Percentiles rank a stretch among this genome's conserved stretches.
Conservation (phyloP, 306 rosid genomes). For the Citrullus mucosospermus region DNA sequence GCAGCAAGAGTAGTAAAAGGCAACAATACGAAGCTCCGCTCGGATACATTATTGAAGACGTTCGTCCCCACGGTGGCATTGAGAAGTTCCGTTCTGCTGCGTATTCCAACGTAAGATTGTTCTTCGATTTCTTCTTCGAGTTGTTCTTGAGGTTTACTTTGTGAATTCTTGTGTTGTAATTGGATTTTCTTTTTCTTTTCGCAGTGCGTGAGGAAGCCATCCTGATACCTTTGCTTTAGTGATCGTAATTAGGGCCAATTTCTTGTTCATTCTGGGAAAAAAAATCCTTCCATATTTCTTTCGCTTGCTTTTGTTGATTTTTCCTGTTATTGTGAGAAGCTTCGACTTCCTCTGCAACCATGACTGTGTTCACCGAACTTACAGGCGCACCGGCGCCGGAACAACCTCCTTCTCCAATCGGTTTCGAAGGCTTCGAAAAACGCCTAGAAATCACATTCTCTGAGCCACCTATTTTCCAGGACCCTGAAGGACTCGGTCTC, state of each 20-base stretch:
- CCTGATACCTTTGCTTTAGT: constrained; percentile 15
- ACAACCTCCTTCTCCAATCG: constrained; percentile 23
- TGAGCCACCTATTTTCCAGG: constrained; percentile 21
- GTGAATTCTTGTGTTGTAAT: neutral
- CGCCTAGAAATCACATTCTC: constrained; percentile 37
- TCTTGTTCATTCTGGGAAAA: neutral
- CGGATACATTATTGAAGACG: constrained; percentile 55
- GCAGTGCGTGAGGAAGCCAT: constrained; percentile 55
- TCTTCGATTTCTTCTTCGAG: neutral
- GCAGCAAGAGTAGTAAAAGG: constrained; percentile 15
- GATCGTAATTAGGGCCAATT: neutral
- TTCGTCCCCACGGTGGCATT: constrained; percentile 62
- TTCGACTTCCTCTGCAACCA: constrained; percentile 2
- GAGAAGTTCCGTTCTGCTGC: constrained; percentile 51
- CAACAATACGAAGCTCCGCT: constrained; percentile 45
- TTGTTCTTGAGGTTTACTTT: neutral
- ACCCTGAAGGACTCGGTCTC: constrained; percentile 31
- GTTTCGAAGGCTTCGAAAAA: constrained; percentile 61
- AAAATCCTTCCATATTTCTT: neutral
- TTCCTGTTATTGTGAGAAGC: neutral
- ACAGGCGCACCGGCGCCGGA: neutral
- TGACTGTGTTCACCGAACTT: neutral
- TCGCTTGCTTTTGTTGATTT: neutral
- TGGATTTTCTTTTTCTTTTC: neutral
- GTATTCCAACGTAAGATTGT: constrained; percentile 42